Evolutionary conservation across 2,329 filamentous ascomycete species (phyloP), one percentile per base, ranked within the genome.

Genomic region (Samsoniella hepiali): DNA sequence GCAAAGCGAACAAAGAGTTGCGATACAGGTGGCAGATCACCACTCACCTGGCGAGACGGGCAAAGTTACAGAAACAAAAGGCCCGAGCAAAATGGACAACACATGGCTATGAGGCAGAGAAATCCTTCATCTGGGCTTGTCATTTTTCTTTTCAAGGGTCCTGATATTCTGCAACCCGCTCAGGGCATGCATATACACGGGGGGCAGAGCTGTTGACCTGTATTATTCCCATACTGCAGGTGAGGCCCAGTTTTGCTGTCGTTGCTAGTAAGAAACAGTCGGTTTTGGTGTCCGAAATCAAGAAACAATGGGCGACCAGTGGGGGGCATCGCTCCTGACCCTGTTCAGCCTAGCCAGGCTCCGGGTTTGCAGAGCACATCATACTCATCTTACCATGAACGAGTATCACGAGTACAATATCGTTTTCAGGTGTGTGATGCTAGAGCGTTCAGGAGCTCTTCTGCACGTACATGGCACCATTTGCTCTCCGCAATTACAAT

Each of bases 21-120:
- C 44, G 56, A 58, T 58, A 13, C 42, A 54, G 34, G 51, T 58
- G 42, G 55, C 42, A 27, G 40, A 58, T 58, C 55, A 22, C 8
- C 15, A 27, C 7, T 27, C 2, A n/a, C 31, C 53, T 42, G 53
- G 17, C 31, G 31, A 6, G 36, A 56, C 47, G 55, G 55, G 17
- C n/a, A 47, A 36, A 15, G 22, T 22, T 22, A 36, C 11, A 38
- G 17, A n/a, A n/a, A 38, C 8, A 27, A 47, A 49, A n/a, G 31
- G 32, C 40, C 44, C 36, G 56, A 36, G 56, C 44, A 47, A 29
- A 6, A 17, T 3, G 22, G 22, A 22, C 22, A 22, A 22, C 22
- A 22, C 22, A 22, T 50, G 45, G 44, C 15, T 10, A 50, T 50
- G 31, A 17, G 38, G 57, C 32, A 40, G 17, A 47, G 22, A 22